These are phyloP conservation scores for Glycyrrhiza uralensis DNA, from an alignment of 306 rosid species.

Conservation along the genomic window DNA sequence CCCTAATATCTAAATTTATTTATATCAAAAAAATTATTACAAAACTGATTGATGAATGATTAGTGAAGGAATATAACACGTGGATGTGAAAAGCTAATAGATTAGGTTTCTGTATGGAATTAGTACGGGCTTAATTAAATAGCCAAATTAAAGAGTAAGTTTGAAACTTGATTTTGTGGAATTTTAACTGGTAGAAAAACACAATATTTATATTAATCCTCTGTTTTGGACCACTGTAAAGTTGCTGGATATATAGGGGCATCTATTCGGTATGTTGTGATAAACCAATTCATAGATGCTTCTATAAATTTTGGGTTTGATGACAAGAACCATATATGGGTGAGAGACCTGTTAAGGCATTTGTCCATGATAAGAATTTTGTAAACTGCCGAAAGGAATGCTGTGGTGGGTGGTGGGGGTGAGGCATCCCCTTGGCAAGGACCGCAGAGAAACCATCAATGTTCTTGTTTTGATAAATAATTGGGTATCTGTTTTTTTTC, in stretches of 20 bases:
- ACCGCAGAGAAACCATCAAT: not conserved
- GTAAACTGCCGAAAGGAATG: not conserved
- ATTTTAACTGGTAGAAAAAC: not conserved
- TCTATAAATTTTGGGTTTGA: not conserved
- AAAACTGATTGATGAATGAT: no score
- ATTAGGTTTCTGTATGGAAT: not conserved
- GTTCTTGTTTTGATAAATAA: constrained; percentile 1
- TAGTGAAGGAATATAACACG: no score
- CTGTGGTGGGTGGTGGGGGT: not conserved
- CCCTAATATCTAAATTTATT: no score
- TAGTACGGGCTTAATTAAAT: not conserved
- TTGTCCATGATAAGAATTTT: not conserved
- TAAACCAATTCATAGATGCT: not conserved
- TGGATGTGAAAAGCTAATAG: not conserved
- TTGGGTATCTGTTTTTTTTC: no score
- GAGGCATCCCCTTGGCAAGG: constrained; percentile 21
- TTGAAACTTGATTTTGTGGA: not conserved
- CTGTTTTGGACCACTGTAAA: not conserved
- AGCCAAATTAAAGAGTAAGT: no score
- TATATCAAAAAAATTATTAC: no score
- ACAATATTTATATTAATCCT: not conserved
- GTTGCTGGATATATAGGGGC: not conserved
- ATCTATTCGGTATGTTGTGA: not conserved
- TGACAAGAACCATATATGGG: not conserved
- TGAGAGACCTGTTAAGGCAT: not conserved